phyloP scores from a whole-genome alignment of 1,284 basidiomycete species.

The Cutaneotrichosporon cavernicola region DNA sequence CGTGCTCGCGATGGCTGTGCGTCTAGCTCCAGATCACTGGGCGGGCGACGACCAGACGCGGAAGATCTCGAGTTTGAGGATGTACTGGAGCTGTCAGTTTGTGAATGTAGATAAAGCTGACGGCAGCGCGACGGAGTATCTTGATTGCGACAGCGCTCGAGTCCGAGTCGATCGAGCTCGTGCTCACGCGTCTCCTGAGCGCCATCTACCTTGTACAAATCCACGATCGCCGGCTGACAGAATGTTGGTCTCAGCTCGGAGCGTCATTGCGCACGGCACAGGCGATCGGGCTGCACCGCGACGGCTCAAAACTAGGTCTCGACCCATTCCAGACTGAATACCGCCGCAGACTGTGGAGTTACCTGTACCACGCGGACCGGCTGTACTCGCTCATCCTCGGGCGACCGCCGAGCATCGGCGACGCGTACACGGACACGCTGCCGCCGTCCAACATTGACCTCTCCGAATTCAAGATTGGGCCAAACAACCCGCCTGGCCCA shows the following conservation, averaged over 20 bases:
- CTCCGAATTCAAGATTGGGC: slow-evolving; percentile 55
- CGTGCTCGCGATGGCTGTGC: slow-evolving; percentile 83
- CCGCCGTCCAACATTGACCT: slow-evolving; percentile 82
- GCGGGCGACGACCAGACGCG: slow-evolving; percentile 72
- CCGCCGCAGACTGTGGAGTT: slow-evolving; percentile 86
- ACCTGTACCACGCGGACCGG: slow-evolving; percentile 88
- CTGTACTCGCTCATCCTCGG: slow-evolving; percentile 76
- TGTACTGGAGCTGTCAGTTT: slow-evolving; percentile 86
- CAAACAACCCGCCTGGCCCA: slow-evolving; percentile 32
- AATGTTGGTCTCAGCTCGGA: slow-evolving; percentile 93
- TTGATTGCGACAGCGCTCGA: slow-evolving; percentile 86
- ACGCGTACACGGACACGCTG: slow-evolving; percentile 52
- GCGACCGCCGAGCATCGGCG: slow-evolving; percentile 67
- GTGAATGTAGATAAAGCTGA: background rate
- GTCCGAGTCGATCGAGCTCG: slow-evolving; percentile 82
- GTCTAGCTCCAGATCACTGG: slow-evolving; percentile 79
- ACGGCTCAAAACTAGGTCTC: slow-evolving; percentile 70
- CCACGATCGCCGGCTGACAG: slow-evolving; percentile 56
- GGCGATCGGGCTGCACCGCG: slow-evolving; percentile 87
- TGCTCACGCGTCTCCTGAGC: slow-evolving; percentile 83
- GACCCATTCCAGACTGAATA: slow-evolving; percentile 77
- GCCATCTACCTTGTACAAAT: slow-evolving; percentile 83
- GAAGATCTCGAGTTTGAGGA: slow-evolving; percentile 74
- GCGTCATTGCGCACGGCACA: slow-evolving; percentile 90
- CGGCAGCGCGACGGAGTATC: slow-evolving; percentile 74